Evolutionary conservation across 129 eudicot genomes (phyloP), one percentile per base, ranked within the genome.

Genomic region (Helianthus annuus): DNA sequence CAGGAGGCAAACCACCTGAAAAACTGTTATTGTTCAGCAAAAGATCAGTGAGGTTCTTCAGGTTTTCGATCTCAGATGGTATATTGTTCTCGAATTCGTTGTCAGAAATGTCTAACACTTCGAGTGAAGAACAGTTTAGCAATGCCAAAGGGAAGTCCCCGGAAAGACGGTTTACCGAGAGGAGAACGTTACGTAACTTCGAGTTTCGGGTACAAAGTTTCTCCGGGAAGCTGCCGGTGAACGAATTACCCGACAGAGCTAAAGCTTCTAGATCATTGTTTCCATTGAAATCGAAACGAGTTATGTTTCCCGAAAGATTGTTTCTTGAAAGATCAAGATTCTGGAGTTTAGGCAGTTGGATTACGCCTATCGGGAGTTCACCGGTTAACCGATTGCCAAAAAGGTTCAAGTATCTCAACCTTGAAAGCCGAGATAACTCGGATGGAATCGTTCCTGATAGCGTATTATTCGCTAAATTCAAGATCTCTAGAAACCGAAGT

Each of bases 1-100:
- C 83, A 16, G 89, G 87, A 71, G 96, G 98, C 29, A 94, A 36
- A 59, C 56, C 71, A 49, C 97, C 97, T 1, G 84, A 66, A 67
- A 94, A 87, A 76, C 92, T 94, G 82, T 94, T 94, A 72, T 94
- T 94, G 78, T 90, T 87, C 71, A 94, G 93, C 80, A 82, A 74
- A 75, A 94, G 97, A 83, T 94, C 97, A 6, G 92, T 90, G 80
- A 94, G 89, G 54, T 66, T 82, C 73, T 66, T 83, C 55, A 94
- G 77, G 34, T 77, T 78, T 70, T 84, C 89, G 5, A 94, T 14
- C 32, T 60, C 74, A 38, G 87, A 61, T 22, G 98, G 98, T 19
- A 94, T 0, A 36, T 64, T 69, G 13, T 96, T 96, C 22, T 69
- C 78, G 10, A 94, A 82, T 39, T 82, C 49, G 52, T 94, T 94